These are phyloP conservation scores for Ogataea trehaloabstinens DNA, from an alignment of 805 yeast species.

Conservation along the genomic window DNA sequence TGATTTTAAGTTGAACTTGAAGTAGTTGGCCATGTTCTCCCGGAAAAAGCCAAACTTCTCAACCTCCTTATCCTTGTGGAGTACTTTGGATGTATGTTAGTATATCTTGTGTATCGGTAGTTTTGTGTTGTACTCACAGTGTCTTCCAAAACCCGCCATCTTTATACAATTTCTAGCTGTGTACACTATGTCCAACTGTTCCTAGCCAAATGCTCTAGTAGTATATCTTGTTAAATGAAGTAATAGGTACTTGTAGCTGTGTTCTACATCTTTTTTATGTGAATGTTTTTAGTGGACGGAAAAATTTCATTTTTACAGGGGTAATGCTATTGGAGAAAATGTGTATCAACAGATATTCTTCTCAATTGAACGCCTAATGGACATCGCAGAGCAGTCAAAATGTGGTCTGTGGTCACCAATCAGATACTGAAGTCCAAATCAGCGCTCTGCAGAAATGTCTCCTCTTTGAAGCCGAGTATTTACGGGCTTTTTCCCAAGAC, in stretches of 20 bases:
- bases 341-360: no score
- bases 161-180: no score
- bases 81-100: conserved; percentile 20
- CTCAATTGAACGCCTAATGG: no score
- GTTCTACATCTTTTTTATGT: neutral
- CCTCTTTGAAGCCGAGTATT: conserved; percentile 37
- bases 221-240: no score
- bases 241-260: no score
- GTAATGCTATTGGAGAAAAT: no score
- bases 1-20: conserved; percentile 31
- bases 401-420: no score
- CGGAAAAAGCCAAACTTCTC: conserved; percentile 31
- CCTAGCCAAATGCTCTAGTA: no score
- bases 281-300: neutral
- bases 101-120: neutral
- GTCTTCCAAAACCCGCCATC: conserved; percentile 36
- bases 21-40: conserved; percentile 30
- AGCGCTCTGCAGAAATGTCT: no score
- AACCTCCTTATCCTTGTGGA: conserved; percentile 31
- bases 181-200: no score
- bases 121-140: conserved; percentile 23
- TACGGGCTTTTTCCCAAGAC: conserved; percentile 75
- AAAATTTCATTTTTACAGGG: neutral
- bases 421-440: no score
- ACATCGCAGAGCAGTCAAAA: no score